Evolutionary conservation across 2,329 filamentous ascomycete species (phyloP), one percentile per base, ranked within the genome.

Genomic region (Aspergillus novofumigatus): DNA sequence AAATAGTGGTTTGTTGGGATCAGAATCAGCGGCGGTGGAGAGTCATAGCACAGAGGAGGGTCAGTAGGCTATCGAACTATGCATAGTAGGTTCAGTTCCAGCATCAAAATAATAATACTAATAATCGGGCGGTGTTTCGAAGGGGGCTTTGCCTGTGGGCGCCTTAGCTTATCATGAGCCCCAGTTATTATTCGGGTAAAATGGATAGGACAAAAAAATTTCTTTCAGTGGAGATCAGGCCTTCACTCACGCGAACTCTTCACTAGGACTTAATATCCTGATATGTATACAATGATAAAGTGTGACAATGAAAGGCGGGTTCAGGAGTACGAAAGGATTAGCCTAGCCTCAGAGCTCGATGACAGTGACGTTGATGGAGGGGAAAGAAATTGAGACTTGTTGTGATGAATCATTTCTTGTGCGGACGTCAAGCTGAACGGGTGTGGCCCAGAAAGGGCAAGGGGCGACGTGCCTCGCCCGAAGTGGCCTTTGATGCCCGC

Each of bases 291-390:
- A n/a, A 41, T 51, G 29, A 25, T 23, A 35, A 35, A 45, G 8
- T 21, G 17, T 21, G 29, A 32, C 41, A 21, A 20, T 35, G 48
- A 54, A 53, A 48, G 26, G 35, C 20, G 3, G 3, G 14, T 44
- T 11, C 38, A 48, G 32, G 29, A 28, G 28, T 21, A 26, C 38
- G 35, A 51, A 48, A 38, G 11, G 5, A 38, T 17, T 7, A 38
- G 21, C 17, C 10, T 5, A 41, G 5, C 6, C 23, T 14, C 23
- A 53, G 45, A 14, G 35, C 32, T 35, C 14, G 51, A 20, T 51
- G 50, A 23, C 21, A 51, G 32, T 23, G 45, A 67, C 65, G 62
- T 62, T 67, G 59, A 63, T 52, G 54, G 65, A 67, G 66, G 60
- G 54, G 29, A 52, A 53, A 17, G 28, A 25, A 23, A 23, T 29